Base-by-base conservation (phyloP, 495 filamentous ascomycete species). In the Talaromyces nanjingensis region DNA sequence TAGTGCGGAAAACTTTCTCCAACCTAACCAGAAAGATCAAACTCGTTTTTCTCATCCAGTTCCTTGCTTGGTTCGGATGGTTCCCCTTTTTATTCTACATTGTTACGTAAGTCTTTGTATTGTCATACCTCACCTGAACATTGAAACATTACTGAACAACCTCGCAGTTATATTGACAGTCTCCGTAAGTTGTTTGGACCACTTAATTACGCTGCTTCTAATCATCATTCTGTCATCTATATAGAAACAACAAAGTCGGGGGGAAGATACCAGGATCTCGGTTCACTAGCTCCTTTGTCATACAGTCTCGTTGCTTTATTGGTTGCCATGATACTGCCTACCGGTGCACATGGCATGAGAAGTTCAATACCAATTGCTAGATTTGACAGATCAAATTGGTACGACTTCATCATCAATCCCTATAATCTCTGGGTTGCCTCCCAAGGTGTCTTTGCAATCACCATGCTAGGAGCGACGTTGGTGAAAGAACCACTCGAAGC, bases 1-100 rank as follows among this genome's bases (percentile, higher is more conserved):
- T 12, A 12, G 33, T 37, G 33, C 33, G 33, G 33, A 37, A 37
- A 12, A 37, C 33, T 12, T 37, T 37, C 33, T 37, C 33, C 9
- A 37, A 12, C 9, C 33, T 37, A 12, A 33, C n/a, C 56, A 33
- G 18, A 18, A 27, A 59, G 31, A 59, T 59, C 5, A 59, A 33
- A 18, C 24, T 27, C 31, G 27, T 59, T 24, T 59, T 27, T 33
- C 7, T 33, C 24, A 27, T 59, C 8, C 56, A 59, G 14, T 59
- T 59, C 31, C 27, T 59, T 33, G 2, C 56, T n/a, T 59, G 56
- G 56, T 24, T 59, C n/a, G 56, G 56, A 4, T 59, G 56, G 56
- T 59, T 59, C 34, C 56, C 56, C 7, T 59, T 59, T 37, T 33
- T 33, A 33, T 59, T 33, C 27, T 59, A 29, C 18, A 24, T 59